A percentile compares a stretch with the other conserved stretches of the same genome.
Evolutionary conservation across 805 yeast genomes (phyloP).

Genomic region (Cephaloascus fragrans): DNA sequence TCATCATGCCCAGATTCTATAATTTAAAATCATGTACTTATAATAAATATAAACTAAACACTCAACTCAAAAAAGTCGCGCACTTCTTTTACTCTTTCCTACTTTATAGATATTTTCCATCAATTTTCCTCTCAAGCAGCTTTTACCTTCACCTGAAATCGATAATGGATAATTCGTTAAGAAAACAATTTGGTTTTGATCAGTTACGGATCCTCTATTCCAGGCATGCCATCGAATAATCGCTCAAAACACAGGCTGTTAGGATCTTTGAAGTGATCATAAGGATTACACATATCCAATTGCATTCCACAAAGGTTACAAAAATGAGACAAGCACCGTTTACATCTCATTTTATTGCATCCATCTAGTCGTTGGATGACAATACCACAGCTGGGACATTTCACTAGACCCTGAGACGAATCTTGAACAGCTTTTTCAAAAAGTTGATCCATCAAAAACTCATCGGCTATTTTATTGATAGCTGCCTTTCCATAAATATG

Average conservation of each 20-base stretch:
- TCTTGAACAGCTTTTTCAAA: conserved; percentile 33
- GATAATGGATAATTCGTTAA: background rate
- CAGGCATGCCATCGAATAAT: conserved; percentile 42
- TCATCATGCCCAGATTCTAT: too few species aligned
- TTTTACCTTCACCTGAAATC: too few species aligned
- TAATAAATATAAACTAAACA: too few species aligned
- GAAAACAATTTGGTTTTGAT: background rate
- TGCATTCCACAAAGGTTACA: conserved; percentile 45
- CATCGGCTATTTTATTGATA: conserved; percentile 31
- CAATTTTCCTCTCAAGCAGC: too few species aligned
- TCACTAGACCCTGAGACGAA: conserved; percentile 28
- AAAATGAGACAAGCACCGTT: conserved; percentile 35
- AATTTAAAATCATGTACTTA: too few species aligned
- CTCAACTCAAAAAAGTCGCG: too few species aligned
- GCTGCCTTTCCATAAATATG: conserved; percentile 34
- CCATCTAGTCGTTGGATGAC: conserved; percentile 50
- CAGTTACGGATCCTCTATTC: conserved; percentile 7
- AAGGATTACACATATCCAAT: conserved; percentile 31
- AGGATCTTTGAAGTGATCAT: conserved; percentile 38
- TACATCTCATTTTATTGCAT: conserved; percentile 55
- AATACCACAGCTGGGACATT: conserved; percentile 44
- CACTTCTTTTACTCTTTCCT: too few species aligned
- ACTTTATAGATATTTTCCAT: too few species aligned
- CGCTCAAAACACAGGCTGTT: conserved; percentile 34
- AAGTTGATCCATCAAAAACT: conserved; percentile 34